Conservation (phyloP, 768 basidiomycete species). For the Phylloporus scabripes region DNA sequence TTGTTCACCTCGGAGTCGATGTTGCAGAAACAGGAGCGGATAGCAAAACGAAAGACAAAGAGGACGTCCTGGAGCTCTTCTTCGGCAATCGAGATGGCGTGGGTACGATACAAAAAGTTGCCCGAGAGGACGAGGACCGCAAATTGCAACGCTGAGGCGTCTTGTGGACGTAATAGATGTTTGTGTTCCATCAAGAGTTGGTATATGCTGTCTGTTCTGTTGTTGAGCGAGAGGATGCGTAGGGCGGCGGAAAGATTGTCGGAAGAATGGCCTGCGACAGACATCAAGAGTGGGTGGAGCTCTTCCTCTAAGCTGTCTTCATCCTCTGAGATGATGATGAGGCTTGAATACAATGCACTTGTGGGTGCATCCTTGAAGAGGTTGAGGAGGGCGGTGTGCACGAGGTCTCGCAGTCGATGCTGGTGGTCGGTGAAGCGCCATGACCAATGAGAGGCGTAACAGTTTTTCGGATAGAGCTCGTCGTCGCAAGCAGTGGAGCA, state of each 20-base stretch:
- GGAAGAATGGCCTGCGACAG: slow-evolving; percentile 43
- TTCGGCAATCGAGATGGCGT: slow-evolving; percentile 43
- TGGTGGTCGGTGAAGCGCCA: slow-evolving; percentile 37
- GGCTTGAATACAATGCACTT: slow-evolving; percentile 38
- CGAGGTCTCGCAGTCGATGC: slow-evolving; percentile 35
- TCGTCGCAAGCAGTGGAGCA: slow-evolving; percentile 18
- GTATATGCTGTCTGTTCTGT: slow-evolving; percentile 33
- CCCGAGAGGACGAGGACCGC: slow-evolving; percentile 39
- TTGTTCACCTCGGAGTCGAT: slow-evolving; percentile 39
- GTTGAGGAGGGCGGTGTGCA: slow-evolving; percentile 40
- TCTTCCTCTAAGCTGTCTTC: slow-evolving; percentile 29
- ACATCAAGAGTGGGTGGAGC: slow-evolving; percentile 32
- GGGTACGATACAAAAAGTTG: slow-evolving; percentile 19
- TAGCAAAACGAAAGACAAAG: slow-evolving; percentile 37
- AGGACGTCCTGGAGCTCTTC: slow-evolving; percentile 48
- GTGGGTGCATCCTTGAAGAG: slow-evolving; percentile 53
- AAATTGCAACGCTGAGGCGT: slow-evolving; percentile 41
- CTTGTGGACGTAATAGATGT: slow-evolving; percentile 58
- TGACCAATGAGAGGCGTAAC: slow-evolving; percentile 52
- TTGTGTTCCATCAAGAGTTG: slow-evolving; percentile 41
- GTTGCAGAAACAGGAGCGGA: slow-evolving; percentile 43
- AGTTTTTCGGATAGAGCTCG: slow-evolving; percentile 26
- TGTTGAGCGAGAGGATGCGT: slow-evolving; percentile 41
- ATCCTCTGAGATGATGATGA: slow-evolving; percentile 37
- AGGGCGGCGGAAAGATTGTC: slow-evolving; percentile 54